A percentile compares a stretch with the other conserved stretches of the same genome.
phyloP scores from a whole-genome alignment of 2,329 filamentous ascomycete genomes.

The Botrytis sinoallii region DNA sequence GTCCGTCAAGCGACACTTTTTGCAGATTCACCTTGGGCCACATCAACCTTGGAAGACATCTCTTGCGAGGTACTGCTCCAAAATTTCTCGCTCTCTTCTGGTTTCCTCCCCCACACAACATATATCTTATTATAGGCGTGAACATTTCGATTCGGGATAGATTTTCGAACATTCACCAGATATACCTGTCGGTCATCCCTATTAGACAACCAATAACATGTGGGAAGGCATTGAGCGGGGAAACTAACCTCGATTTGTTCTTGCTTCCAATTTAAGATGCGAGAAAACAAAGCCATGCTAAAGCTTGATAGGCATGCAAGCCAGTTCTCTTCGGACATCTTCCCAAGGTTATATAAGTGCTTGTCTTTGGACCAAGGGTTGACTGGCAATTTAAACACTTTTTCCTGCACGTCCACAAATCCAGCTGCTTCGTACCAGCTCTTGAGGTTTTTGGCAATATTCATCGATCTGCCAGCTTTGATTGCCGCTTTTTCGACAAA shows the following conservation, averaged over 20 bases:
- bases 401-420: slow-evolving; percentile 54
- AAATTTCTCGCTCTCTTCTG: neutral
- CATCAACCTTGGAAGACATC: too few relatives aligned
- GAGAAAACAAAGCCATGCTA: slow-evolving; percentile 32
- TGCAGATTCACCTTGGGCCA: neutral
- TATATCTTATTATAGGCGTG: slow-evolving; percentile 35
- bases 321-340: slow-evolving; percentile 33
- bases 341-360: slow-evolving; percentile 30
- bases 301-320: slow-evolving; percentile 30
- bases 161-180: slow-evolving; percentile 32
- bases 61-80: neutral
- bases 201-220: neutral
- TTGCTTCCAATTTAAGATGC: slow-evolving; percentile 33
- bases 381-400: slow-evolving; percentile 52
- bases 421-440: slow-evolving; percentile 44
- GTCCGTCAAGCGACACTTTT: neutral
- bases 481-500: slow-evolving; percentile 27
- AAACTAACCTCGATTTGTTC: slow-evolving; percentile 34
- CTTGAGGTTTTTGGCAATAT: slow-evolving; percentile 31
- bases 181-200: slow-evolving; percentile 25
- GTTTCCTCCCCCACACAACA: slow-evolving; percentile 36
- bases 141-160: slow-evolving; percentile 30
- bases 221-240: neutral
- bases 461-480: slow-evolving; percentile 27
- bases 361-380: slow-evolving; percentile 50